These are phyloP conservation scores for Ganoderma meredithae DNA, from an alignment of 1,284 basidiomycete genomes.

Conservation along the genomic window DNA sequence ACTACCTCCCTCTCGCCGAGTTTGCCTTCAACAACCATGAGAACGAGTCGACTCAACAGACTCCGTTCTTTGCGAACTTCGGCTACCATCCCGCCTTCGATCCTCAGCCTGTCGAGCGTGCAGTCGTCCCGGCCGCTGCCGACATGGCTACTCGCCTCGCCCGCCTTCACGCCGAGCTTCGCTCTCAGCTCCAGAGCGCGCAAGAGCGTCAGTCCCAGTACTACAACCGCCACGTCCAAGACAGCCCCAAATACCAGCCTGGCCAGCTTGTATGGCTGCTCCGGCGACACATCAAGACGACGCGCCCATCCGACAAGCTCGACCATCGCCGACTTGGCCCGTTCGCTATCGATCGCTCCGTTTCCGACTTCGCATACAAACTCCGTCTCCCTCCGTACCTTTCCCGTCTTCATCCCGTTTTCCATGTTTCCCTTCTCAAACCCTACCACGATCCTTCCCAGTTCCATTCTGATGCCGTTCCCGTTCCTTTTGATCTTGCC, in stretches of 20 bases:
- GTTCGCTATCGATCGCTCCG: too few species aligned
- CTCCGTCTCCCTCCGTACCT: too few species aligned
- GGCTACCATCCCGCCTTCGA: constrained; percentile 44
- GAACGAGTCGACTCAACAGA: constrained; percentile 43
- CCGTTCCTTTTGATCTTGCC: too few species aligned
- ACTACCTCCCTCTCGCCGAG: constrained; percentile 50
- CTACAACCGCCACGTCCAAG: constrained; percentile 37
- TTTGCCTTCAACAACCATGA: constrained; percentile 42
- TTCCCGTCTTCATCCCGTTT: too few species aligned
- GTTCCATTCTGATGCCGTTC: too few species aligned
- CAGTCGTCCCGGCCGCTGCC: constrained; percentile 19
- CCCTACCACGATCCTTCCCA: too few species aligned
- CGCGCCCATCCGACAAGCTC: too few species aligned
- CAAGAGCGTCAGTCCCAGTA: constrained; percentile 39
- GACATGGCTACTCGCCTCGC: constrained; percentile 30
- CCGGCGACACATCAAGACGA: too few species aligned
- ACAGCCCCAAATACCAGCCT: constrained; percentile 32
- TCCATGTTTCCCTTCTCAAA: too few species aligned
- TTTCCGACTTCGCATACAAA: too few species aligned
- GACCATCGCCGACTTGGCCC: too few species aligned
- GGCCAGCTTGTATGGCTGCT: constrained; percentile 34
- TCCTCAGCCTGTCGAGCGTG: constrained; percentile 32
- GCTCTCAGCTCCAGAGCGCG: constrained; percentile 17
- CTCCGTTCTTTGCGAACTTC: constrained; percentile 52
- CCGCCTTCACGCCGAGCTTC: constrained; percentile 38